These are phyloP conservation scores for Aspergillus taichungensis DNA, from an alignment of 495 filamentous ascomycete genomes.

Conservation along the genomic window DNA sequence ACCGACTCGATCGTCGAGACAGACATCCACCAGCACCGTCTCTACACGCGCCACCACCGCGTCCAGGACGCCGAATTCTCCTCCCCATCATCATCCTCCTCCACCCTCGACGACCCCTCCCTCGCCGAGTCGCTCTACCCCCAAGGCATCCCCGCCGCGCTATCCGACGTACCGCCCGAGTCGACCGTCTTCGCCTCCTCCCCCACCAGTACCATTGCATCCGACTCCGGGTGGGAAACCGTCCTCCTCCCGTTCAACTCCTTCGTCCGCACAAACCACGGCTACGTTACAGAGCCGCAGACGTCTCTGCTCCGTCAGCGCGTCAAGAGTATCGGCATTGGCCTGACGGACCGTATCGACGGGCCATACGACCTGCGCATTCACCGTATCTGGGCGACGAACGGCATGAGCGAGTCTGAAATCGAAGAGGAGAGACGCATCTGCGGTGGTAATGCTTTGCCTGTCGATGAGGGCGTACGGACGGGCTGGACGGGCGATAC, in stretches of 20 bases:
- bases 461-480: slow-evolving; percentile 33
- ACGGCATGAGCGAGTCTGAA: slow-evolving; percentile 35
- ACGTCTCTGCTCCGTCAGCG: slow-evolving; percentile 75
- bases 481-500: slow-evolving; percentile 19
- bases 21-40: slow-evolving; percentile 88
- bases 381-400: slow-evolving; percentile 71
- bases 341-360: slow-evolving; percentile 78
- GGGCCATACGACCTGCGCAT: slow-evolving; percentile 80
- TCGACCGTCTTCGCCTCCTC: slow-evolving; percentile 29
- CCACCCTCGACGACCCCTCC: slow-evolving; percentile 9
- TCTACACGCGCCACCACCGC: slow-evolving; percentile 63
- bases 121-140: slow-evolving; percentile 17
- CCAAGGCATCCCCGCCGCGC: slow-evolving; percentile 23
- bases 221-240: slow-evolving; percentile 77
- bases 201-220: slow-evolving; percentile 21
- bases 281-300: slow-evolving; percentile 84
- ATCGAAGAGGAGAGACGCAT: slow-evolving; percentile 32
- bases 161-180: slow-evolving; percentile 32
- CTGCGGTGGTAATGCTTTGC: slow-evolving; percentile 34
- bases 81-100: background rate
- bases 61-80: slow-evolving; percentile 7
- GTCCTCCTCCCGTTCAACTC: slow-evolving; percentile 80
- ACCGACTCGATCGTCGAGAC: slow-evolving; percentile 86
- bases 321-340: slow-evolving; percentile 76
- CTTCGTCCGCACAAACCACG: slow-evolving; percentile 91